Conservation (phyloP, 2,329 filamentous ascomycete genomes). For the Fusarium domesticum region DNA sequence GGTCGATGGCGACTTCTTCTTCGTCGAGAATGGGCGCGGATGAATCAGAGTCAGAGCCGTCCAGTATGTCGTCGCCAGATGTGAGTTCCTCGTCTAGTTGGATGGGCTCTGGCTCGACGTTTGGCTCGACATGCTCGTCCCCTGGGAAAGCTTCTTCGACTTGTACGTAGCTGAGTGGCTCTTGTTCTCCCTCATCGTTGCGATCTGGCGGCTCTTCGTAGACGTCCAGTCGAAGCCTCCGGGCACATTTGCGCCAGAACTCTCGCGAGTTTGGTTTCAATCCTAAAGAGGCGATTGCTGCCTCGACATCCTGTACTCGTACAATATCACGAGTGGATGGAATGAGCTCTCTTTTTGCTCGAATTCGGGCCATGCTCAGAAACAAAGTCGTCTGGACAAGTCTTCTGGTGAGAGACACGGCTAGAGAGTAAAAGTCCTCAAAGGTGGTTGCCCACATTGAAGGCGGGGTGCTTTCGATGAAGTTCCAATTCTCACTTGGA, state of each 20-base stretch:
- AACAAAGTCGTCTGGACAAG: slow-evolving; percentile 68
- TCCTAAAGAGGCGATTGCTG: slow-evolving; percentile 48
- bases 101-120: background rate
- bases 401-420: slow-evolving; percentile 64
- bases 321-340: slow-evolving; percentile 36
- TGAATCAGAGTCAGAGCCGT: slow-evolving; percentile 18
- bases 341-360: slow-evolving; percentile 42
- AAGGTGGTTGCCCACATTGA: slow-evolving; percentile 72
- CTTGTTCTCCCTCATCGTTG: slow-evolving; percentile 23
- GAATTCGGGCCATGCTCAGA: slow-evolving; percentile 66
- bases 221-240: slow-evolving; percentile 50
- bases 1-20: slow-evolving; percentile 31
- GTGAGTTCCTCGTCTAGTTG: background rate
- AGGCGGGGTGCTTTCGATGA: slow-evolving; percentile 58
- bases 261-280: slow-evolving; percentile 36
- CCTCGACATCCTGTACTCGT: slow-evolving; percentile 45
- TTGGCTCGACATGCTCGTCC: slow-evolving; percentile 10
- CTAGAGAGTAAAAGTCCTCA: slow-evolving; percentile 70
- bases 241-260: slow-evolving; percentile 49
- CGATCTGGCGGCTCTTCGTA: slow-evolving; percentile 35
- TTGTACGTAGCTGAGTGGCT: slow-evolving; percentile 18
- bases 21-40: slow-evolving; percentile 14
- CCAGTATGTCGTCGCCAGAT: slow-evolving; percentile 11
- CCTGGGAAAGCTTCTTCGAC: slow-evolving; percentile 13
- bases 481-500: slow-evolving; percentile 65